Evolutionary conservation across 2,329 filamentous ascomycete species (phyloP).

Genomic region (Apiospora kogelbergensis): DNA sequence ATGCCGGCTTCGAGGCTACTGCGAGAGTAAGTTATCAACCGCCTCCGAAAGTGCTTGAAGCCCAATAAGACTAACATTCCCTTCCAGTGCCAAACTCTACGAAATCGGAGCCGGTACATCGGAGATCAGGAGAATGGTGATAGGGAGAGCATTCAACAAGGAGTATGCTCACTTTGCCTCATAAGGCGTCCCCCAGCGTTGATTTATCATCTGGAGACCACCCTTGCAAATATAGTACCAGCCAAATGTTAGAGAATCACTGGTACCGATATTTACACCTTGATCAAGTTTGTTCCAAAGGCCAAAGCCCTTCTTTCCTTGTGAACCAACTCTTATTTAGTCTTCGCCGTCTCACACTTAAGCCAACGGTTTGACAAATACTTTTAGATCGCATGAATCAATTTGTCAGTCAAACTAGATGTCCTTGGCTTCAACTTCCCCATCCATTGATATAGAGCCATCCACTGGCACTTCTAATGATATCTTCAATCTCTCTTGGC

Average conservation of each 20-base stretch:
- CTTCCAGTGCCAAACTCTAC: slow-evolving; percentile 67
- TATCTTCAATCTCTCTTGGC: too few species aligned
- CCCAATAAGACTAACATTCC: slow-evolving; percentile 25
- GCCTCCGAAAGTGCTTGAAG: neutral
- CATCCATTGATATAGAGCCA: too few species aligned
- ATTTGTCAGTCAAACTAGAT: neutral
- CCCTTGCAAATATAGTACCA: neutral
- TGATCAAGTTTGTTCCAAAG: neutral
- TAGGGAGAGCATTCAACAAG: slow-evolving; percentile 88
- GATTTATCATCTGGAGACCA: neutral
- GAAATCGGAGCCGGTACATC: slow-evolving; percentile 97
- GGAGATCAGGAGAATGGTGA: slow-evolving; percentile 91
- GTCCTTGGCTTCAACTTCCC: too few species aligned
- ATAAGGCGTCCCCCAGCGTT: slow-evolving; percentile 8
- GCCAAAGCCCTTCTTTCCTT: neutral
- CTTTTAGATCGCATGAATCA: too few species aligned
- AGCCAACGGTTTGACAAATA: too few species aligned
- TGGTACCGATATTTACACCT: neutral
- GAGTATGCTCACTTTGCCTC: slow-evolving; percentile 57
- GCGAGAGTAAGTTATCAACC: slow-evolving; percentile 55
- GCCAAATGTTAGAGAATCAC: neutral
- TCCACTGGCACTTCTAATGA: too few species aligned
- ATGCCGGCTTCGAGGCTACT: slow-evolving; percentile 85
- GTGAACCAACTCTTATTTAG: neutral
- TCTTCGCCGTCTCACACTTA: neutral